Evolutionary conservation across 371 early-diverging fungal genomes (phyloP), one percentile per base, ranked within the genome.

Genomic region (Umbelopsis sp.): DNA sequence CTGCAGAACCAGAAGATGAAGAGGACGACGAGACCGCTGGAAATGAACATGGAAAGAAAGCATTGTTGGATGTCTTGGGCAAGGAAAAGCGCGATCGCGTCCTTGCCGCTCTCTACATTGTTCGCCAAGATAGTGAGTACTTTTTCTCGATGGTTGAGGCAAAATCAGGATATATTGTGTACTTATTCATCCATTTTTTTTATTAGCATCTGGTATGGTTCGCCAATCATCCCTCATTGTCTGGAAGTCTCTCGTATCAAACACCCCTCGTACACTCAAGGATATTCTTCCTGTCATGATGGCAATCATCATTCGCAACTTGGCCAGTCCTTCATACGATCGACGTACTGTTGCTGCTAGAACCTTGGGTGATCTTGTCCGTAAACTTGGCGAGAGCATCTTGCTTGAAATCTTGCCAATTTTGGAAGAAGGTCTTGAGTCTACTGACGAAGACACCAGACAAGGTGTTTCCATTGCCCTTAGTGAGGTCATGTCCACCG

Each of bases 201-300:
- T 29, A 18, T 14, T 52, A 77, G 79, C 78, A 37, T 87, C 89
- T 70, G 93, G 92, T 51, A 82, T 92, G 72, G 98, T 98, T 66
- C 92, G 99, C 63, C 96, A 96, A 75, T 86, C 94, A 50, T 82
- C 96, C 48, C 80, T 96, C 63, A 84, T 87, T 50, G 97, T 98
- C 48, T 99, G 99, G 99, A 97, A 98, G 87, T 82, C 89, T 53
- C 86, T 98, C 71, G 97, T 98, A 10, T 80, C 84, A 74, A 98
- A 99, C 83, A 98, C 98, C 35, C 99, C 99, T 68, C 93, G 97
- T 66, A 96, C 96, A 9, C 84, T 98, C 74, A 95, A 95, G 86
- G 97, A 97, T 75, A 96, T 97, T 69, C 71, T 99, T 76, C 85
- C 93, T 37, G 80, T 87, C 11, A 87, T 97, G 81, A 94, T 98